Evolutionary conservation across 1,284 basidiomycete genomes (phyloP).

Genomic region (Leucoagaricus sp.): DNA sequence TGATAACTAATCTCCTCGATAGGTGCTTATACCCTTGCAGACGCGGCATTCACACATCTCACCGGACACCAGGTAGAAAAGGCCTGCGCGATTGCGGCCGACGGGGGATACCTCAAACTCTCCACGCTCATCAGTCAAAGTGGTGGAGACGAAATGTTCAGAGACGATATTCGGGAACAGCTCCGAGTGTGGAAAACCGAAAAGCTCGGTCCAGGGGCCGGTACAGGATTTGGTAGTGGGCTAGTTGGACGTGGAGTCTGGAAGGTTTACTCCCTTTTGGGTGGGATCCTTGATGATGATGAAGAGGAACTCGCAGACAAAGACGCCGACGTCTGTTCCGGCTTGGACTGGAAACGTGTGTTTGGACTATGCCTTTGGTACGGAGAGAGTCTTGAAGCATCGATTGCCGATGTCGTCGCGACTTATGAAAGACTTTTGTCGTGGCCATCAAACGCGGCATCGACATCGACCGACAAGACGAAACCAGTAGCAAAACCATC

Average conservation of each 20-base stretch:
- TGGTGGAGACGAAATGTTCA: slow-evolving; percentile 79
- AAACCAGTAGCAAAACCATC: slow-evolving; percentile 57
- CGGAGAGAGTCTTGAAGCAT: slow-evolving; percentile 70
- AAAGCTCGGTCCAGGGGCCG: slow-evolving; percentile 29
- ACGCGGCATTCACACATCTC: slow-evolving; percentile 73
- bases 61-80: slow-evolving; percentile 88
- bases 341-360: slow-evolving; percentile 93
- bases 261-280: slow-evolving; percentile 84
- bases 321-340: slow-evolving; percentile 75
- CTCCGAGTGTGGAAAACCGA: slow-evolving; percentile 85
- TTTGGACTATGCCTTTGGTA: slow-evolving; percentile 95
- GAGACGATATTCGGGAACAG: slow-evolving; percentile 78
- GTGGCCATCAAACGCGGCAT: slow-evolving; percentile 30
- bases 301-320: slow-evolving; percentile 56
- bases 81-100: slow-evolving; percentile 78
- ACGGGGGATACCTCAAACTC: slow-evolving; percentile 81
- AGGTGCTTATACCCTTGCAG: slow-evolving; percentile 36
- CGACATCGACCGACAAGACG: neutral
- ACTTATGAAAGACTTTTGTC: slow-evolving; percentile 61
- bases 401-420: slow-evolving; percentile 71
- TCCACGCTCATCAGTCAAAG: slow-evolving; percentile 92
- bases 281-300: slow-evolving; percentile 73
- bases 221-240: slow-evolving; percentile 20
- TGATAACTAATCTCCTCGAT: slow-evolving; percentile 18
- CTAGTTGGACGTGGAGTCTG: slow-evolving; percentile 55